These are phyloP conservation scores for Alternaria triticina DNA, from an alignment of 2,329 filamentous ascomycete species.

Conservation along the genomic window DNA sequence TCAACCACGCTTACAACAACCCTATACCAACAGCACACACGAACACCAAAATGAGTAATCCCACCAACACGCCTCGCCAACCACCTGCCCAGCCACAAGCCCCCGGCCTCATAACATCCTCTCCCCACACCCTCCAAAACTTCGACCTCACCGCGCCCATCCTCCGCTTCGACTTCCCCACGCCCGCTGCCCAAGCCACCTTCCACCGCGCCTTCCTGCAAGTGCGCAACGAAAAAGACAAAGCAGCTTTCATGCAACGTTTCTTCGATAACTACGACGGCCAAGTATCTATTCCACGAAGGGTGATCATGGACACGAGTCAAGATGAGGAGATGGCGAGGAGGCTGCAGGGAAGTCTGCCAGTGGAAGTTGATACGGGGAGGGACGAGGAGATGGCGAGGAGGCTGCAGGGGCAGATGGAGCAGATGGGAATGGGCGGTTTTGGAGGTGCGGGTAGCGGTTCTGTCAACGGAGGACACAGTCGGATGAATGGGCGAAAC, in stretches of 20 bases:
- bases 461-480: not conserved
- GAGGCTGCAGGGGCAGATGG: not conserved
- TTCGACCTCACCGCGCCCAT: not conserved
- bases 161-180: slow-evolving; percentile 1
- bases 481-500: not conserved
- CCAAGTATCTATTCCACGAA: not conserved
- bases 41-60: not conserved
- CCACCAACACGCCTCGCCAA: not conserved
- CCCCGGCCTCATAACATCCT: not conserved
- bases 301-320: not conserved
- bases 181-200: not conserved
- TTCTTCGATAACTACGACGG: slow-evolving; percentile 1
- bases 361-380: not conserved
- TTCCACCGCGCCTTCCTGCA: not conserved
- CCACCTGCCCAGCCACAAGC: not conserved
- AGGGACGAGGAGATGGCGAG: not conserved
- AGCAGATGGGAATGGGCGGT: not conserved
- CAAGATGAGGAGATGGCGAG: not conserved
- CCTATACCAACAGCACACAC: no score
- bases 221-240: not conserved
- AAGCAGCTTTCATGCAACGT: not conserved
- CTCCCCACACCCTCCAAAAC: not conserved
- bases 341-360: not conserved
- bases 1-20: no score
- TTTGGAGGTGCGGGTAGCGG: not conserved